phyloP scores from a whole-genome alignment of 2,329 filamentous ascomycete genomes.

The Grosmannia serpens region DNA sequence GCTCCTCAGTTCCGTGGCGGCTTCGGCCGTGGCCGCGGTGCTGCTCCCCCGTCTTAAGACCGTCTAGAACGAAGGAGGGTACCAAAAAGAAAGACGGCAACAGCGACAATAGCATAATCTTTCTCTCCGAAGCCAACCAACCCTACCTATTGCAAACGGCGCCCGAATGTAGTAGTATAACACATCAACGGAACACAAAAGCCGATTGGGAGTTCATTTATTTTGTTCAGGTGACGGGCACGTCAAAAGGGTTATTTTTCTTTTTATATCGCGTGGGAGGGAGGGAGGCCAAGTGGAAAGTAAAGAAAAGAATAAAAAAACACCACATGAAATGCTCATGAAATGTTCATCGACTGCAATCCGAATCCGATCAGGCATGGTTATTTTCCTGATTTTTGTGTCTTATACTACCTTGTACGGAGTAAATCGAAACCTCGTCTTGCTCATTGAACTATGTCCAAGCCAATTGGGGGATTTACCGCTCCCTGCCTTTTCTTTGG shows the following conservation, averaged over 20 bases:
- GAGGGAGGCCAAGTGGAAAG: slow-evolving; percentile 2
- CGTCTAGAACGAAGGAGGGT: slow-evolving; percentile 6
- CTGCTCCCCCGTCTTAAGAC: slow-evolving; percentile 51
- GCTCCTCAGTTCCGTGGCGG: slow-evolving; percentile 88
- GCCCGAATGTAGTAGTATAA: slow-evolving; percentile 4
- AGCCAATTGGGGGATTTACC: too few species aligned
- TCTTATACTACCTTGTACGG: too few species aligned
- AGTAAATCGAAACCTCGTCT: too few species aligned
- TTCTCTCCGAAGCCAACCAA: slow-evolving; percentile 2
- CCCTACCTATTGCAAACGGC: slow-evolving; percentile 3
- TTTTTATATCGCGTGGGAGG: slow-evolving; percentile 6
- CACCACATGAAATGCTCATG: slow-evolving; percentile 1
- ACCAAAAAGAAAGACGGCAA: background rate
- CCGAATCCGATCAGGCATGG: too few species aligned
- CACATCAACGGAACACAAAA: slow-evolving; percentile 3
- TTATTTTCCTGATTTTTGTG: too few species aligned
- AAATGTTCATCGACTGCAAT: background rate
- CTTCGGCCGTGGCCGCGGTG: slow-evolving; percentile 74
- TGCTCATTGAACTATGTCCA: too few species aligned
- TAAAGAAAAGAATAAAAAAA: background rate
- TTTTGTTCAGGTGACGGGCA: slow-evolving; percentile 8
- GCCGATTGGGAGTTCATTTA: slow-evolving; percentile 11
- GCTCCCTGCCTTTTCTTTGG: too few species aligned
- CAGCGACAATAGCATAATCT: background rate
- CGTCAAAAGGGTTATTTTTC: slow-evolving; percentile 5